These are phyloP conservation scores for Fusarium ambrosium DNA, from an alignment of 2,329 filamentous ascomycete species.

Conservation along the genomic window DNA sequence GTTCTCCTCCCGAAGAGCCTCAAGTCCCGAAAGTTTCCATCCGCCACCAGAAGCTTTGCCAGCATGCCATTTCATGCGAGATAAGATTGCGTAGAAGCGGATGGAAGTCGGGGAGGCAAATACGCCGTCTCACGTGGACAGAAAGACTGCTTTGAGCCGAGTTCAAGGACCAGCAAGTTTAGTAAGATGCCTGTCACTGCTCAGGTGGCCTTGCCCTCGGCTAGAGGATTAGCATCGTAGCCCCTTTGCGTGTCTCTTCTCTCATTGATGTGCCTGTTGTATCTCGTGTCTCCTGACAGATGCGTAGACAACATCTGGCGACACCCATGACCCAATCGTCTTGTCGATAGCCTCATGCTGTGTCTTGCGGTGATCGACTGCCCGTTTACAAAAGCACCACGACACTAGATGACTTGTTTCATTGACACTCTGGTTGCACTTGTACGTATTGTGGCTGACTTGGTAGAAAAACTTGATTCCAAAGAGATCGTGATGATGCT, in stretches of 20 bases:
- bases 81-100: constrained; percentile 18
- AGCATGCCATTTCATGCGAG: neutral
- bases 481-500: neutral
- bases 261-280: constrained; percentile 20
- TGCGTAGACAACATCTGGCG: constrained; percentile 14
- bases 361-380: constrained; percentile 14
- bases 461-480: neutral
- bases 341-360: neutral
- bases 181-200: constrained; percentile 14
- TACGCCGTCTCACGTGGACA: constrained; percentile 10
- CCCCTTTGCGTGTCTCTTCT: neutral
- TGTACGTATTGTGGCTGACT: constrained; percentile 1
- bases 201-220: constrained; percentile 8
- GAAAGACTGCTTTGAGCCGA: neutral
- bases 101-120: constrained; percentile 9
- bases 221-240: constrained; percentile 6
- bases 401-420: constrained; percentile 10
- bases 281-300: constrained; percentile 18
- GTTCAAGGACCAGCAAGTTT: constrained; percentile 11
- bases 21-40: constrained; percentile 29
- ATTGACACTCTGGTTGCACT: neutral
- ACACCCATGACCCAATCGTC: constrained; percentile 18
- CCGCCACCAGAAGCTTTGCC: neutral
- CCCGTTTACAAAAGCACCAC: constrained; percentile 12
- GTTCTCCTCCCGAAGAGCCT: constrained; percentile 33